These are phyloP conservation scores for Crithidia mellificae DNA, from an alignment of 208 protist genomes.

Conservation along the genomic window DNA sequence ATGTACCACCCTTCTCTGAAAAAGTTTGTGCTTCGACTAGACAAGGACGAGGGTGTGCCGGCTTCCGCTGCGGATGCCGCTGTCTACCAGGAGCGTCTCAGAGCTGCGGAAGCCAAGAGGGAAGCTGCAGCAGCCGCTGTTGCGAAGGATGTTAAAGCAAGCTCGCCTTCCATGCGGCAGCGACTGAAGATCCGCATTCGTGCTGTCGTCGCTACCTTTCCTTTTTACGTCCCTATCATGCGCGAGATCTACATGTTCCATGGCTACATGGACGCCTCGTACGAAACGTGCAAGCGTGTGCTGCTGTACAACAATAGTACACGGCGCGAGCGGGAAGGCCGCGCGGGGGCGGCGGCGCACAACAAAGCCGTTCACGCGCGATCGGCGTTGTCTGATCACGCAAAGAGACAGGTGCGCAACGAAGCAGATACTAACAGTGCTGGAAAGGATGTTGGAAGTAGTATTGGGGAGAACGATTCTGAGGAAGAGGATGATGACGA, in stretches of 20 bases:
- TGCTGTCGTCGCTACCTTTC: slow-evolving; percentile 54
- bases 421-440: too few species aligned
- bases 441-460: too few species aligned
- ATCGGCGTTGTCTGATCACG: not conserved
- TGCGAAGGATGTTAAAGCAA: not conserved
- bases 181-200: slow-evolving; percentile 34
- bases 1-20: slow-evolving; percentile 25
- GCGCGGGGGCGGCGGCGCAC: not conserved
- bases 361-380: too few species aligned
- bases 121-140: not conserved
- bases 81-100: slow-evolving; percentile 13
- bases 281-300: slow-evolving; percentile 35
- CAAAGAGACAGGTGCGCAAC: too few species aligned
- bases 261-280: slow-evolving; percentile 58
- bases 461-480: not conserved
- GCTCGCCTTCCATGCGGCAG: not conserved
- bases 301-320: slow-evolving; percentile 41
- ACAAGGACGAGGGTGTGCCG: slow-evolving; percentile 38
- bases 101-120: not conserved
- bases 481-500: slow-evolving; percentile 8
- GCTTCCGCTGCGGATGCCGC: not conserved
- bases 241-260: slow-evolving; percentile 57
- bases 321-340: slow-evolving; percentile 19
- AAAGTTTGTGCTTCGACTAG: slow-evolving; percentile 24
- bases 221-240: slow-evolving; percentile 61